These are phyloP conservation scores for Kalaharituber pfeilii DNA, from an alignment of 2,329 filamentous ascomycete genomes.

Conservation along the genomic window DNA sequence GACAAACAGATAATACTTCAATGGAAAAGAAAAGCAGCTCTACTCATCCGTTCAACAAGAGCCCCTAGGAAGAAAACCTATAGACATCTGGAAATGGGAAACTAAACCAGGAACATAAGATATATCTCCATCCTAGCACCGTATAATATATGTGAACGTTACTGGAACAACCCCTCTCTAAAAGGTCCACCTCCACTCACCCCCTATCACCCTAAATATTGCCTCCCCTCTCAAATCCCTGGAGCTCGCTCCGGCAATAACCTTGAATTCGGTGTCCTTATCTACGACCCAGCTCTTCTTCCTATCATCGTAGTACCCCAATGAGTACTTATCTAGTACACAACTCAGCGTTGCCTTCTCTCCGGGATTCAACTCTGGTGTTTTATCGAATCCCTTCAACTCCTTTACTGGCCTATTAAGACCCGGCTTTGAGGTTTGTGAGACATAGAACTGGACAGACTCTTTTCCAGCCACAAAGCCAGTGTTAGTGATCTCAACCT, in stretches of 20 bases:
- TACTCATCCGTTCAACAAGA: too few relatives aligned
- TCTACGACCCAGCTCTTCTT: slow-evolving; percentile 21
- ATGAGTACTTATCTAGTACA: slow-evolving; percentile 32
- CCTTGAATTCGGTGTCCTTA: slow-evolving; percentile 21
- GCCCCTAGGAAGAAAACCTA: too few relatives aligned
- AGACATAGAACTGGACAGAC: slow-evolving; percentile 23
- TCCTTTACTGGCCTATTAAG: slow-evolving; percentile 29
- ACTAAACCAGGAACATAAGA: too few relatives aligned
- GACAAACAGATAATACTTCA: too few relatives aligned
- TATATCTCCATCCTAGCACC: too few relatives aligned
- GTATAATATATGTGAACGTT: too few relatives aligned
- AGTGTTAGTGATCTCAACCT: slow-evolving; percentile 23
- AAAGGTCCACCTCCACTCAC: slow-evolving; percentile 21
- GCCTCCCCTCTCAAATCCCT: slow-evolving; percentile 19
- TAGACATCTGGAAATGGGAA: too few relatives aligned
- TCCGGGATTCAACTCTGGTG: slow-evolving; percentile 27
- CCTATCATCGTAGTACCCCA: slow-evolving; percentile 41
- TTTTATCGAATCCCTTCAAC: slow-evolving; percentile 32
- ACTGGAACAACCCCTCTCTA: too few relatives aligned
- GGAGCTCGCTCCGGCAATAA: slow-evolving; percentile 21
- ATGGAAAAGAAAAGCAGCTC: too few relatives aligned
- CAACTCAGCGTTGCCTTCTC: slow-evolving; percentile 27
- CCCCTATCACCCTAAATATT: slow-evolving; percentile 19
- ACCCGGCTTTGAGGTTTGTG: slow-evolving; percentile 21
- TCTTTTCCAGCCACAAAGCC: slow-evolving; percentile 21